Evolutionary conservation across 441 rosid genomes (phyloP).

Genomic region (Gossypium davidsonii): DNA sequence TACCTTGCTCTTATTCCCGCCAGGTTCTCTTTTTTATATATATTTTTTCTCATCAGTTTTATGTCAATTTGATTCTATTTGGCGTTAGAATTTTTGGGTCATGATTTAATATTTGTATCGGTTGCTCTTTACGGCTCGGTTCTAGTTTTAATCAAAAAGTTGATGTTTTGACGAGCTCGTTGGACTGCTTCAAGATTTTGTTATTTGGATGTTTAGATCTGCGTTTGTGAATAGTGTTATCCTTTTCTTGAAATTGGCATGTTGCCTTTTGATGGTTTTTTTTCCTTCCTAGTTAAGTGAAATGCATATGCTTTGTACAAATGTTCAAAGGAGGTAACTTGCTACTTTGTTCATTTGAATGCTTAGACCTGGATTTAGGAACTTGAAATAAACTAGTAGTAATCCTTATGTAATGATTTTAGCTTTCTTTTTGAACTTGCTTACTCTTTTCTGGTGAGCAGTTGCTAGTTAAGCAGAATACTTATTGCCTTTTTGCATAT

Average conservation of each 20-base stretch:
- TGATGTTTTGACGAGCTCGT: neutral
- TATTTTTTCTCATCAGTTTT: neutral
- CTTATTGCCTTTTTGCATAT: neutral
- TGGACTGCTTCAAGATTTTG: neutral
- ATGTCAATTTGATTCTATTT: neutral
- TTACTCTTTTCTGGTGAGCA: neutral
- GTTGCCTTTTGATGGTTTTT: neutral
- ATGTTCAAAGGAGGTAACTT: neutral
- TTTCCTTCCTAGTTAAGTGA: neutral
- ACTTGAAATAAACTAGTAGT: neutral
- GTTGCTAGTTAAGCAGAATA: neutral
- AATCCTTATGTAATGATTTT: neutral
- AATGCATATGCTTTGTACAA: neutral
- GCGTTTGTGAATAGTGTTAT: neutral
- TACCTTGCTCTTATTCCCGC: constrained; percentile 94
- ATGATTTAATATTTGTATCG: neutral
- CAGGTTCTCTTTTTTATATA: constrained; percentile 31
- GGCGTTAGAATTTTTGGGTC: neutral
- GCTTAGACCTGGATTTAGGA: constrained; percentile 8
- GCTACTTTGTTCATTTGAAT: neutral
- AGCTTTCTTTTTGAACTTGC: neutral
- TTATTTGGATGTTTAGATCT: constrained; percentile 14
- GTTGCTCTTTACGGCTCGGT: neutral
- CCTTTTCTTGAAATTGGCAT: neutral
- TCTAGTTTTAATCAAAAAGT: neutral